Conservation (phyloP, 2,329 filamentous ascomycete genomes). For the Alternaria sp. region DNA sequence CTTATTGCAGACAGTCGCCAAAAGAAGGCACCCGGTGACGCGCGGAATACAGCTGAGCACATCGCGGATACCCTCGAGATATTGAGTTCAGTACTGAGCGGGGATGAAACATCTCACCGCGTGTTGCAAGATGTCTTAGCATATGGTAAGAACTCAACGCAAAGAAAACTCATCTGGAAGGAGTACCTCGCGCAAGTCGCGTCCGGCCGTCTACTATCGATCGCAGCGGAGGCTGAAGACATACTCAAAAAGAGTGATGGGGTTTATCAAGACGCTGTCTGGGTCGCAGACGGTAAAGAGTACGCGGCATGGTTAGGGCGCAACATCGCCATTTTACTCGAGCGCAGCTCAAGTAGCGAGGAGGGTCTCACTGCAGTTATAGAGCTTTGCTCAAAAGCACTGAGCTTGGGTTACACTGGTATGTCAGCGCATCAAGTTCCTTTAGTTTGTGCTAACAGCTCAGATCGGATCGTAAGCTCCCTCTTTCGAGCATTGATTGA, state of each 20-base stretch:
- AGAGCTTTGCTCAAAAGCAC: slow-evolving; percentile 64
- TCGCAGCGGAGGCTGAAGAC: slow-evolving; percentile 67
- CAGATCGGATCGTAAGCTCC: slow-evolving; percentile 36
- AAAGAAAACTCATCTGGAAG: slow-evolving; percentile 68
- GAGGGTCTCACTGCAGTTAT: slow-evolving; percentile 45
- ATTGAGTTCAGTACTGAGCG: slow-evolving; percentile 55
- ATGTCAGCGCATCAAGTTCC: background rate
- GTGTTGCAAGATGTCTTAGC: slow-evolving; percentile 58
- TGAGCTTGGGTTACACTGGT: slow-evolving; percentile 78
- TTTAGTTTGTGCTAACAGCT: slow-evolving; percentile 2
- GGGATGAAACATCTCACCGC: slow-evolving; percentile 52
- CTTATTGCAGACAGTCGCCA: slow-evolving; percentile 58
- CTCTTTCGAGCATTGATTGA: slow-evolving; percentile 28
- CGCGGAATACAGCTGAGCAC: slow-evolving; percentile 43
- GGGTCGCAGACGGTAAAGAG: slow-evolving; percentile 70
- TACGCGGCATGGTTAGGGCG: slow-evolving; percentile 77
- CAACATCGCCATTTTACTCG: slow-evolving; percentile 66
- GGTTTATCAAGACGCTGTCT: slow-evolving; percentile 51
- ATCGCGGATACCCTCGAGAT: slow-evolving; percentile 56
- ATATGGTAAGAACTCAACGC: slow-evolving; percentile 53
- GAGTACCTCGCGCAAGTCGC: slow-evolving; percentile 68
- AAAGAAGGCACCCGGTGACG: slow-evolving; percentile 45
- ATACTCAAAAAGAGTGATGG: slow-evolving; percentile 51
- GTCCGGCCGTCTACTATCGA: slow-evolving; percentile 67
- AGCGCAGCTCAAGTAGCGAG: slow-evolving; percentile 44